Base-by-base conservation (phyloP, 2,329 filamentous ascomycete genomes). In the Monosporascus sp. region DNA sequence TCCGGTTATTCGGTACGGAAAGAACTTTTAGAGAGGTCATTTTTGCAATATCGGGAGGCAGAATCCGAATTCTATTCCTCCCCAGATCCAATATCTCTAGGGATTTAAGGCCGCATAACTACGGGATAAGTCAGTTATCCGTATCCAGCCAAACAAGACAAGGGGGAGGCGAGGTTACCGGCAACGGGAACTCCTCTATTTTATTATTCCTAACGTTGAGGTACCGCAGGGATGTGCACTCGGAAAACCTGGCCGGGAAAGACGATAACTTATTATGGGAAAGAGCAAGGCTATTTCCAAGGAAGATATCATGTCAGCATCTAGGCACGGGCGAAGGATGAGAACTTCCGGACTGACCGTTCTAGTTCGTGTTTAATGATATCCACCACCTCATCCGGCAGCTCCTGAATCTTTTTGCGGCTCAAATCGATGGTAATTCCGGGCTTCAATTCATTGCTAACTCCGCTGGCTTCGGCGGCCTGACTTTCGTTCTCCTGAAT, bases 1-100 rank as follows among this genome's bases (percentile, higher is more conserved):
- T 90, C 54, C 87, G 83, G 68, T 97, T 97, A 66, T 89, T 89
- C 60, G 89, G 88, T 37, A 97, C 81, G 2, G 91, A 92, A 51
- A 97, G 77, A 17, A 97, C 92, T 66, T 96, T 95, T 58, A 97
- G 75, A 2, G 90, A 96, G 5, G 85, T 86, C 63, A 97, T 77
- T 65, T 85, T 90, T 55, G 82, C 83, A 56, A 97, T 89, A 51
- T 92, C 88, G 47, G 86, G 82, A 0, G 93, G 91, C 2, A 97
- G 79, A 9, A 81, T 75, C 47, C 81, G 82, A 56, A 97, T 84
- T 68, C 88, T 90, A 68, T 97, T 97, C 62, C 89, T 84, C 68
- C 91, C 92, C 51, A 97, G 80, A 72, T 97, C 93, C 56, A 97
- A 81, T 54, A 97, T 96, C 72, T 97, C 92, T 51, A 97, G 81